phyloP scores from a whole-genome alignment of 495 filamentous ascomycete genomes.

The Antarctomyces pellizariae region DNA sequence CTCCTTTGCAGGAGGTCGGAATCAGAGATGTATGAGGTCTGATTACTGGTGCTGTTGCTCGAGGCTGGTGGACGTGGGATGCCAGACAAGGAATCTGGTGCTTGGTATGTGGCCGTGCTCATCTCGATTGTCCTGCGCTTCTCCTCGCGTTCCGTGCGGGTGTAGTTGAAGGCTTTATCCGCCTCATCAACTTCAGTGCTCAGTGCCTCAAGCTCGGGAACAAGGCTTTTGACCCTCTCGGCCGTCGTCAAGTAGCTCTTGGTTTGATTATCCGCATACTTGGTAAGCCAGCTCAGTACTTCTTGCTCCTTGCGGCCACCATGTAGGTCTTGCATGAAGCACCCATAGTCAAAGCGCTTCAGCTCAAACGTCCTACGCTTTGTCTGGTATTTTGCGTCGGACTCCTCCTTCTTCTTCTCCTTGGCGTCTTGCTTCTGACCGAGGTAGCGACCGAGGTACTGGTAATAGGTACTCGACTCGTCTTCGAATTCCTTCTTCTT shows the following conservation, averaged over 20 bases:
- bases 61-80: conserved; percentile 5
- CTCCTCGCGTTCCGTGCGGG: conserved; percentile 80
- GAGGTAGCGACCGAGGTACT: conserved; percentile 80
- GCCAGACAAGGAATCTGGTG: conserved; percentile 31
- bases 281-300: conserved; percentile 83
- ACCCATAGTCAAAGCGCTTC: conserved; percentile 95
- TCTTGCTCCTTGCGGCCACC: conserved; percentile 96
- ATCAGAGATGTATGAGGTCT: conserved; percentile 21
- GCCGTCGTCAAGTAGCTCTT: conserved; percentile 58
- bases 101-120: conserved; percentile 56
- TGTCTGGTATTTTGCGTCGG: conserved; percentile 86
- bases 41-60: conserved; percentile 2
- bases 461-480: conserved; percentile 93
- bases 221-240: conserved; percentile 67
- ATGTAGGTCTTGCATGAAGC: conserved; percentile 96
- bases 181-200: conserved; percentile 71
- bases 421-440: conserved; percentile 86
- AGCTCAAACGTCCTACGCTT: conserved; percentile 89
- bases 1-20: conserved; percentile 24
- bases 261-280: conserved; percentile 81
- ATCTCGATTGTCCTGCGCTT: conserved; percentile 78
- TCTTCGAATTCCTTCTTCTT: conserved; percentile 98
- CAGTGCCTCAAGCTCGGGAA: conserved; percentile 83
- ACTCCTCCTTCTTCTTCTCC: conserved; percentile 84
- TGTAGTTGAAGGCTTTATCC: conserved; percentile 87